These are phyloP conservation scores for Dactylorhiza incarnata DNA, from an alignment of 106 monocot genomes.

Conservation along the genomic window DNA sequence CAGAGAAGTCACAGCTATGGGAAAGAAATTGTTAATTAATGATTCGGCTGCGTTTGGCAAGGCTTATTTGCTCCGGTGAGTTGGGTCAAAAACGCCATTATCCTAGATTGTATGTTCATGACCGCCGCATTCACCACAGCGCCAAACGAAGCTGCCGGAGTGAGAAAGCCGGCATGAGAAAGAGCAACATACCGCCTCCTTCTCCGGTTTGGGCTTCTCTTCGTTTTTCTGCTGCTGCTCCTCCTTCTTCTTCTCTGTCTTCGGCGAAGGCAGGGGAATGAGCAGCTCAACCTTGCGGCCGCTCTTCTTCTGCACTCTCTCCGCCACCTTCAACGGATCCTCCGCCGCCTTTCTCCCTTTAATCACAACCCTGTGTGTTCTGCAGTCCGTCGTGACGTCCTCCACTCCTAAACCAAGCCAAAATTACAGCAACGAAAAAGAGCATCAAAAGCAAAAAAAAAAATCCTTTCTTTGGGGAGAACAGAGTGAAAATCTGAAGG, in stretches of 20 bases:
- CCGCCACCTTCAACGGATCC: slow-evolving; percentile 72
- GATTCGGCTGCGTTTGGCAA: too few relatives aligned
- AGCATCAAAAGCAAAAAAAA: neutral
- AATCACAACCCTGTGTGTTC: slow-evolving; percentile 63
- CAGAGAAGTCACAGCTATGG: neutral
- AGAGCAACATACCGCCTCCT: slow-evolving; percentile 43
- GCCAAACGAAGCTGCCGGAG: too few relatives aligned
- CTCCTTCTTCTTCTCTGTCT: slow-evolving; percentile 29
- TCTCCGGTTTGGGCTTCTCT: slow-evolving; percentile 48
- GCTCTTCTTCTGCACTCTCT: slow-evolving; percentile 70
- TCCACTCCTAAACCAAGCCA: slow-evolving; percentile 58
- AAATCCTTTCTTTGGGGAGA: neutral
- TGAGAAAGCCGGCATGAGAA: neutral
- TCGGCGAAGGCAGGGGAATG: slow-evolving; percentile 38
- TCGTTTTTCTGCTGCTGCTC: slow-evolving; percentile 55
- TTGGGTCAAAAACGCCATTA: too few relatives aligned
- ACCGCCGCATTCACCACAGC: too few relatives aligned
- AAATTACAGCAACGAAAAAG: neutral
- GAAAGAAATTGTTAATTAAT: neutral
- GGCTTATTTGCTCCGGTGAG: too few relatives aligned
- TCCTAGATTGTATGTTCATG: too few relatives aligned
- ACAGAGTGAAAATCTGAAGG: neutral
- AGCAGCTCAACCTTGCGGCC: slow-evolving; percentile 79
- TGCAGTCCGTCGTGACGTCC: slow-evolving; percentile 59
- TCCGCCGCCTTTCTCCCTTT: slow-evolving; percentile 77